Evolutionary conservation across 495 filamentous ascomycete genomes (phyloP), one percentile per base, ranked within the genome.

Genomic region (Hyaloscypha hepaticicola): DNA sequence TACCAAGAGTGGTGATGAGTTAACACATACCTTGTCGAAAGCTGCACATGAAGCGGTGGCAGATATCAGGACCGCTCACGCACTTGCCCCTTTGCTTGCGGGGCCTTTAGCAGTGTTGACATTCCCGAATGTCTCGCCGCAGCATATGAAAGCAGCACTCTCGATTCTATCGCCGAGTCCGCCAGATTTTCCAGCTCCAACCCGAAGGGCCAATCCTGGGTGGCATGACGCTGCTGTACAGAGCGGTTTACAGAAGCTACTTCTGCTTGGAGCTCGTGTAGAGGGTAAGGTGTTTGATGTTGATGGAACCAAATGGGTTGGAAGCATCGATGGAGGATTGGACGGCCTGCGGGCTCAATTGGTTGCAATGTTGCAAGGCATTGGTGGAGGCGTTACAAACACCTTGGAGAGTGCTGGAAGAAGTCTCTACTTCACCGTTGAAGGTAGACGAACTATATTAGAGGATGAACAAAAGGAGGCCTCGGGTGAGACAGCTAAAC

Each of bases 291-390:
- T 92, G 51, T 91, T 98, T 70, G 96, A 99, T 77, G 71, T 82
- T 29, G 87, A 88, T 21, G 88, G 90, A 66, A 79, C 90, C 61
- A 89, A 87, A 73, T 95, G 91, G 90, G 85, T 98, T 58, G 91
- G 89, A 49, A 83, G 85, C n/a, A 90, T 98, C 71, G 82, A 89
- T 69, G 89, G 88, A 58, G 93, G 93, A 12, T 72, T 97, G 63
- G 91, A 94, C 29, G 87, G 88, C 22, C 79, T 98, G 68, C 83
- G 93, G 63, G 89, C 85, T 29, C 89, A 96, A 80, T 79, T 99
- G 66, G 87, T 96, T 28, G 76, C 73, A 67, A 82, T 94, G 76
- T 77, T 97, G 77, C 87, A 91, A 74, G 85, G 83, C 70, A 82
- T 91, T 69, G 91, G 90, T 33, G 85, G 87, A 38, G 84, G 88